Evolutionary conservation across 2,329 filamentous ascomycete species (phyloP), one percentile per base, ranked within the genome.

Genomic region (Graphilbum ipis-grandicollis): DNA sequence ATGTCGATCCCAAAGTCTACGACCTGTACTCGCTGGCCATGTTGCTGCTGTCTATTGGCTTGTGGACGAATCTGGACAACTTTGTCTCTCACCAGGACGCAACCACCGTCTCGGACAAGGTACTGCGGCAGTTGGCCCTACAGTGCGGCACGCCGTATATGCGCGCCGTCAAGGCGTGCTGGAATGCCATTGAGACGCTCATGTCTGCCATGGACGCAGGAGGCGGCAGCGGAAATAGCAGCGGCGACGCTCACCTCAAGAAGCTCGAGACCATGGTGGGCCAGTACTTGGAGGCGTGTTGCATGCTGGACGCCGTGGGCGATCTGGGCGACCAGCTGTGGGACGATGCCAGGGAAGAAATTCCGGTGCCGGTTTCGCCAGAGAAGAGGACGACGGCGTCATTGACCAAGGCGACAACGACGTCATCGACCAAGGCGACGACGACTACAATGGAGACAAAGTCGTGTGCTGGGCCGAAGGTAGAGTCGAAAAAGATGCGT

Each of bases 11-110:
- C 30, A 68, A 71, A 29, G 64, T 70, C 1, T 57, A 73, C 23
- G 81, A 86, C 42, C 57, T 86, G 2, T 84, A 84, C 50, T 75
- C 78, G 7, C 60, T 88, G 2, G 78, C 78, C 15, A 69, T 84
- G 57, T 58, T 84, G 4, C 62, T 88, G 1, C 60, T 85, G 3
- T 81, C 81, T 7, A 72, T 86, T 37, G 81, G 81, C 7, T 56
- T 86, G 9, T 88, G 81, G 81, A 72, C 69, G 4, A 75, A 71
- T 10, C 60, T 84, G 0, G 68, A 72, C 38, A 59, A 63, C 15
- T 55, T 74, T 0, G 58, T 63, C 1, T 52, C 63, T 0, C 55
- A 57, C 28, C 59, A 48, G 48, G 62, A 53, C 32, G 55, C 57
- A 0, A 52, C 72, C 12, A 64, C 65, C 48, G 67, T 80, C 19